phyloP scores from a whole-genome alignment of 257 asterid genomes.

The Linderniella brevidens region DNA sequence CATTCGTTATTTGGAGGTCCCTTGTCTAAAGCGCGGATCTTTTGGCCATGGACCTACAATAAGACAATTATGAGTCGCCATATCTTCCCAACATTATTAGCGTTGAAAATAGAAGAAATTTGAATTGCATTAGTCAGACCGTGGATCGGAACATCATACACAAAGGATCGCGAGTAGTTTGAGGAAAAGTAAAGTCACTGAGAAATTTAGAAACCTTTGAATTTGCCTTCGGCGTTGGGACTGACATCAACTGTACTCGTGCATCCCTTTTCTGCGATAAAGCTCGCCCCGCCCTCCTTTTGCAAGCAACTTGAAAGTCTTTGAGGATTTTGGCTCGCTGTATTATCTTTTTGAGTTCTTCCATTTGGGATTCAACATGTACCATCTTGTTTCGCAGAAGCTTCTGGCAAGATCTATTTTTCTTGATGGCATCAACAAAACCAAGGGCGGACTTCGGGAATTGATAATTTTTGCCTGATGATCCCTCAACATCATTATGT shows the following conservation, averaged over 20 bases:
- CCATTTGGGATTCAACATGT: conserved; percentile 68
- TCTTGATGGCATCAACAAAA: conserved; percentile 75
- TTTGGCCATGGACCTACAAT: conserved; percentile 40
- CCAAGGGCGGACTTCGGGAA: conserved; percentile 67
- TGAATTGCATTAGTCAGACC: not conserved
- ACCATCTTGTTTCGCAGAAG: conserved; percentile 46
- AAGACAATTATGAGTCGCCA: conserved; percentile 12
- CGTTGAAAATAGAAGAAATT: no score
- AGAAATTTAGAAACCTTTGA: conserved; percentile 36
- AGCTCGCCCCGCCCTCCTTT: conserved; percentile 53
- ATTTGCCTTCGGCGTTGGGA: conserved; percentile 33
- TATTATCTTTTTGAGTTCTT: conserved; percentile 46
- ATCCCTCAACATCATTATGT: conserved; percentile 21
- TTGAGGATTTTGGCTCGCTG: conserved; percentile 62
- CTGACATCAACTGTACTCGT: conserved; percentile 62
- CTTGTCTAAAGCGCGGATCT: conserved; percentile 34
- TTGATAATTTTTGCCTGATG: conserved; percentile 12
- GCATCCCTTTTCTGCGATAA: conserved; percentile 70
- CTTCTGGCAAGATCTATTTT: conserved; percentile 76
- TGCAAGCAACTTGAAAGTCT: conserved; percentile 62
- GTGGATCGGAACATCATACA: no score
- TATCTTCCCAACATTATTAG: not conserved
- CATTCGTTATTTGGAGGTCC: conserved; percentile 82
- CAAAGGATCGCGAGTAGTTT: not conserved
- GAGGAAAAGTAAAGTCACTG: not conserved